Evolutionary conservation across 1,139 yeast species (phyloP).

Genomic region (Sugiyamaella xylanicola): DNA sequence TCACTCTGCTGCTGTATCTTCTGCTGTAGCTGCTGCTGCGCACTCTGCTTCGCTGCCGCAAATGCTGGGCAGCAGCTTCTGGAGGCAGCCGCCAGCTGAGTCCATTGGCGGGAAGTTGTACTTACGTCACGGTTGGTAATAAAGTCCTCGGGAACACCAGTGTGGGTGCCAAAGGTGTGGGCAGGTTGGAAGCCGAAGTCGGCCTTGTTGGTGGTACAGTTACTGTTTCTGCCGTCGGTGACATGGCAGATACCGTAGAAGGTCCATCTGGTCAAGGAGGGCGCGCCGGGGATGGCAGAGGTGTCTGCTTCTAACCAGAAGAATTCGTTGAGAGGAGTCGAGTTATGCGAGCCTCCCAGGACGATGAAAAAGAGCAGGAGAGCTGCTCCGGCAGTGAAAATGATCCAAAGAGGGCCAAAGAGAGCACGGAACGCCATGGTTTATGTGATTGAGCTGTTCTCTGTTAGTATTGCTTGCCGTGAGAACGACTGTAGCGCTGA

Average conservation of each 20-base stretch:
- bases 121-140: conserved; percentile 45
- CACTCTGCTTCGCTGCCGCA: too few relatives aligned
- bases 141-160: conserved; percentile 54
- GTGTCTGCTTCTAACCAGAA: conserved; percentile 77
- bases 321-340: conserved; percentile 55
- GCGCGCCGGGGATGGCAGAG: conserved; percentile 53
- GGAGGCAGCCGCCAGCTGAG: too few relatives aligned
- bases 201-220: conserved; percentile 54
- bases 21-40: too few relatives aligned
- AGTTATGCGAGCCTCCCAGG: conserved; percentile 59
- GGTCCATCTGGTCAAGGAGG: conserved; percentile 66
- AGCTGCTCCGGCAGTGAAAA: conserved; percentile 34
- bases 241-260: conserved; percentile 60
- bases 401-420: conserved; percentile 23
- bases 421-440: conserved; percentile 14
- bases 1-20: too few relatives aligned
- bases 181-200: conserved; percentile 71
- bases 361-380: conserved; percentile 62
- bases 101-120: too few relatives aligned
- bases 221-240: conserved; percentile 44
- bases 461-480: background rate
- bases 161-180: conserved; percentile 52
- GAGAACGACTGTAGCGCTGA: too few relatives aligned
- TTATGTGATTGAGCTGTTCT: conserved; percentile 1
- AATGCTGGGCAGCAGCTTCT: too few relatives aligned